Evolutionary conservation across 805 yeast genomes (phyloP).

Genomic region (Debaryomyces hansenii): DNA sequence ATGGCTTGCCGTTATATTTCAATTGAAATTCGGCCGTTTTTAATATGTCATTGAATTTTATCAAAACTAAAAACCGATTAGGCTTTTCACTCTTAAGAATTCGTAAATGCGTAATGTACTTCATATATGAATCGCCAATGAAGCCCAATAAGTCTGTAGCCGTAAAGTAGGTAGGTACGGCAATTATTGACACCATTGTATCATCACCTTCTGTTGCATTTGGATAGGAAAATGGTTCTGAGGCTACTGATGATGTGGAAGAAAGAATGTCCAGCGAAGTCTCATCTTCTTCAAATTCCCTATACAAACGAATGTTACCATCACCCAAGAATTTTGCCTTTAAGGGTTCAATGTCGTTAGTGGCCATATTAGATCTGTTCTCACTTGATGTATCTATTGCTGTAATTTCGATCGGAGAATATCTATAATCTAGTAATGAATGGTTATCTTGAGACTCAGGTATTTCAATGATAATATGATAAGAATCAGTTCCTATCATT

Average conservation of each 20-base stretch:
- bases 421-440: constrained; percentile 28
- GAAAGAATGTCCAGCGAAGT: neutral
- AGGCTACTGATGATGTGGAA: constrained; percentile 16
- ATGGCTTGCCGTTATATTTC: constrained; percentile 67
- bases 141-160: constrained; percentile 82
- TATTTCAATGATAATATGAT: constrained; percentile 34
- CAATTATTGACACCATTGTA: constrained; percentile 75
- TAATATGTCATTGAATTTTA: constrained; percentile 63
- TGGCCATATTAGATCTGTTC: constrained; percentile 18
- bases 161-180: constrained; percentile 84
- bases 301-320: constrained; percentile 70
- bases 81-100: constrained; percentile 65
- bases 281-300: constrained; percentile 45
- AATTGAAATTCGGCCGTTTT: constrained; percentile 65
- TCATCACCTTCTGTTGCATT: constrained; percentile 47
- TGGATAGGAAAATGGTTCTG: constrained; percentile 8
- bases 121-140: constrained; percentile 61
- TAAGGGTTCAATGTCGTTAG: constrained; percentile 41
- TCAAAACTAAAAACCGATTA: constrained; percentile 70
- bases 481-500: constrained; percentile 45
- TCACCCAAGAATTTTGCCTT: constrained; percentile 67
- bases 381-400: constrained; percentile 19
- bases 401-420: constrained; percentile 28
- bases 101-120: constrained; percentile 67
- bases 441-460: constrained; percentile 1